Percentiles rank a stretch among this genome's conserved stretches.
phyloP scores from a whole-genome alignment of 306 rosid genomes.

The Rubus idaeus region DNA sequence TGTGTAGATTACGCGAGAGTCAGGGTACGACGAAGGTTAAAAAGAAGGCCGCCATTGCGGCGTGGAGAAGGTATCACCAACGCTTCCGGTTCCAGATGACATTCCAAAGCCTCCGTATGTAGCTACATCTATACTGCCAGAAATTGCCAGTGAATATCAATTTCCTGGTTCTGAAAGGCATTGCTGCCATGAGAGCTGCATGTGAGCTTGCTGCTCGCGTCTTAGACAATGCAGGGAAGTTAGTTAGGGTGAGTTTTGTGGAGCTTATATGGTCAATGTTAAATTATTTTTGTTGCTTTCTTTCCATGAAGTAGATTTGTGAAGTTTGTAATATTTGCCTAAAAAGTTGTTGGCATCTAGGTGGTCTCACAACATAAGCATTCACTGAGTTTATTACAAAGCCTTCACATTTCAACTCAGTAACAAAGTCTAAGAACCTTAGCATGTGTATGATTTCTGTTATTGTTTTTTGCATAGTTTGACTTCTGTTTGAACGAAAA shows the following conservation, averaged over 20 bases:
- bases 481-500: background rate
- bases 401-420: background rate
- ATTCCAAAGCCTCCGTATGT: slow-evolving; percentile 86
- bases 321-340: background rate
- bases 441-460: background rate
- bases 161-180: slow-evolving; percentile 74
- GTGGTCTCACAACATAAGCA: background rate
- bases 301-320: background rate
- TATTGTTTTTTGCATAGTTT: background rate
- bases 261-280: background rate
- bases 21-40: slow-evolving; percentile 39
- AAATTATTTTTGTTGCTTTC: background rate
- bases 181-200: slow-evolving; percentile 79
- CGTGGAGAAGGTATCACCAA: slow-evolving; percentile 79
- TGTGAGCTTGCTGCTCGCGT: slow-evolving; percentile 92
- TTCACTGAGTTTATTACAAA: background rate
- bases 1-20: slow-evolving; percentile 69
- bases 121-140: slow-evolving; percentile 65
- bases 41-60: slow-evolving; percentile 62
- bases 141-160: slow-evolving; percentile 70
- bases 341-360: background rate
- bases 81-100: slow-evolving; percentile 78
- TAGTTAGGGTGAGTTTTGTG: slow-evolving; percentile 71
- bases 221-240: slow-evolving; percentile 78
- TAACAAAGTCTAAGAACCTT: background rate